phyloP scores from a whole-genome alignment of 1,284 basidiomycete genomes.

The Mixia osmundae region DNA sequence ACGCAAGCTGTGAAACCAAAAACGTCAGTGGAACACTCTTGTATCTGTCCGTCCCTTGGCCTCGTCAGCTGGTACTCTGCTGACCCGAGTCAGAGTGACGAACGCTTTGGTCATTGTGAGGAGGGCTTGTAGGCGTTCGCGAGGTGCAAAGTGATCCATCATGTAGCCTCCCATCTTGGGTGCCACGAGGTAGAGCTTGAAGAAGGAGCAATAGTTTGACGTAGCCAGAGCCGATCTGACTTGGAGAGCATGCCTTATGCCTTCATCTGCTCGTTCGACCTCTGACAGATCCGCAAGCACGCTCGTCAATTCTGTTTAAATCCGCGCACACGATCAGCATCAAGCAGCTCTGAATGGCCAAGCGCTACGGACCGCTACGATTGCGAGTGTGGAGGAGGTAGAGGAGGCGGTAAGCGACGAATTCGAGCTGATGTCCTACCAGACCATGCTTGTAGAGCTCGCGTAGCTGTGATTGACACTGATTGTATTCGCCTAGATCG shows the following conservation, averaged over 20 bases:
- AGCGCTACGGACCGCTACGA: conserved; percentile 44
- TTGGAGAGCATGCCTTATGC: conserved; percentile 66
- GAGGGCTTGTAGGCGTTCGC: conserved; percentile 69
- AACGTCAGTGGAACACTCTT: conserved; percentile 49
- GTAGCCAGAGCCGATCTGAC: conserved; percentile 72
- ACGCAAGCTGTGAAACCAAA: conserved; percentile 58
- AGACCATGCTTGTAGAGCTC: conserved; percentile 80
- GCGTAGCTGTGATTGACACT: conserved; percentile 80
- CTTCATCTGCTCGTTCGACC: conserved; percentile 51
- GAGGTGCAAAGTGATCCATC: conserved; percentile 92
- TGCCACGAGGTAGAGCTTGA: conserved; percentile 56
- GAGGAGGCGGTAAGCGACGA: conserved; percentile 89
- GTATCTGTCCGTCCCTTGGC: conserved; percentile 33
- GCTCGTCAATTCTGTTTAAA: conserved; percentile 57
- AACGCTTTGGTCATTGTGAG: conserved; percentile 79
- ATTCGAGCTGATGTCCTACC: conserved; percentile 74
- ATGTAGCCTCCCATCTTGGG: conserved; percentile 98
- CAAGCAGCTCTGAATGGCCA: not conserved
- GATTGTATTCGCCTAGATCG: conserved; percentile 97
- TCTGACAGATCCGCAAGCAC: conserved; percentile 86
- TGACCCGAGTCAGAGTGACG: conserved; percentile 21
- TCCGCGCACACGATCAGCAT: not conserved
- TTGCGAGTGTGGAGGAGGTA: conserved; percentile 88
- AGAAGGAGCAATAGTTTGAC: conserved; percentile 83
- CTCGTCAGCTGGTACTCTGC: not conserved